A percentile compares a stretch with the other conserved stretches of the same genome.
phyloP scores from a whole-genome alignment of 495 filamentous ascomycete genomes.

The Penicillium longicatenatum region DNA sequence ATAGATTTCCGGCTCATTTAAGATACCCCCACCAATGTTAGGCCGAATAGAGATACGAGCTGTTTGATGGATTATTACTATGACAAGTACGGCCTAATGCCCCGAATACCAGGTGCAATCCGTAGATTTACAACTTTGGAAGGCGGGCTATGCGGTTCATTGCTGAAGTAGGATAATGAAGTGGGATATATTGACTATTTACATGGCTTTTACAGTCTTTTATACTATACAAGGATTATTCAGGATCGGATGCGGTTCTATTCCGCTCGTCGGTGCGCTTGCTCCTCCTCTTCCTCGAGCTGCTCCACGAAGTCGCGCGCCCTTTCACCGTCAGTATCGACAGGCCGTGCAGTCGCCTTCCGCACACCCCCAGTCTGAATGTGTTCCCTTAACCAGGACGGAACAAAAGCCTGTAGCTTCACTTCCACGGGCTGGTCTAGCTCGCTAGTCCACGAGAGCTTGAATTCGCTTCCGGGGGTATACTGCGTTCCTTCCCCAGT shows the following conservation, averaged over 20 bases:
- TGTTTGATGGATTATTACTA: neutral
- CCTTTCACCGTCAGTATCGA: constrained; percentile 33
- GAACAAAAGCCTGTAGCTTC: constrained; percentile 83
- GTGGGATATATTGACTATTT: constrained; percentile 1
- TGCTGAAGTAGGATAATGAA: neutral
- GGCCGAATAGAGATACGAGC: neutral
- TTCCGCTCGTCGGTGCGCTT: constrained; percentile 30
- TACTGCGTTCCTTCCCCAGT: constrained; percentile 62
- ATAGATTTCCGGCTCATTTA: constrained; percentile 1
- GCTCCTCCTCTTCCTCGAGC: constrained; percentile 45
- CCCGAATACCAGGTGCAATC: neutral
- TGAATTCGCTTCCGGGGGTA: constrained; percentile 55
- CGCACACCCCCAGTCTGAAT: constrained; percentile 35
- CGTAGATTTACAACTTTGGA: too few relatives aligned
- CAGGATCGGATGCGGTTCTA: constrained; percentile 11
- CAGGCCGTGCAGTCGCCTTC: constrained; percentile 21
- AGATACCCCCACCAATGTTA: constrained; percentile 17
- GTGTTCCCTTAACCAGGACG: constrained; percentile 66
- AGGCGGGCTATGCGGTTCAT: neutral
- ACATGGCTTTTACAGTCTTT: constrained; percentile 22
- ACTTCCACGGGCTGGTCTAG: constrained; percentile 46
- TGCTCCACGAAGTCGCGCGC: constrained; percentile 43
- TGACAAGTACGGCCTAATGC: neutral
- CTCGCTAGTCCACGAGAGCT: constrained; percentile 47
- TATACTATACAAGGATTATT: constrained; percentile 30